Conservation (phyloP, 78 protist species). For the Cavenderia fasciculata region DNA sequence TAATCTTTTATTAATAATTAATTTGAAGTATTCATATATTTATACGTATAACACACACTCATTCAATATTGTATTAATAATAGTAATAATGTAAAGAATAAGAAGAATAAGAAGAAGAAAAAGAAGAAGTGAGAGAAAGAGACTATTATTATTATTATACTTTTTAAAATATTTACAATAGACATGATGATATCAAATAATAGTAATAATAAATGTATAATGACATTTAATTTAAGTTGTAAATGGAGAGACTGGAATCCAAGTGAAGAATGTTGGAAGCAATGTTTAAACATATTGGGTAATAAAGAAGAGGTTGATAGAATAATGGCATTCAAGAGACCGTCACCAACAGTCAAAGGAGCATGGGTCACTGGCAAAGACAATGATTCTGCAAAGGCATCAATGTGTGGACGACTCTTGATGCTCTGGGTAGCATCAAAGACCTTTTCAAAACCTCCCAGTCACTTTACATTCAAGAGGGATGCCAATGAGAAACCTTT, state of each 20-base stretch:
- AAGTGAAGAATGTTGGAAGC: not conserved
- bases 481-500: slow-evolving; percentile 19
- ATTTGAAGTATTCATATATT: no score
- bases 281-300: not conserved
- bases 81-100: no score
- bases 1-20: no score
- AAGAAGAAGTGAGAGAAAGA: no score
- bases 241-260: slow-evolving; percentile 8
- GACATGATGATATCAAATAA: no score
- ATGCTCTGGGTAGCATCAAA: not conserved
- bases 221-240: no score
- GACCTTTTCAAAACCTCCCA: not conserved
- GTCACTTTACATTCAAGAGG: slow-evolving; percentile 13
- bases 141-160: no score
- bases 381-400: slow-evolving; percentile 51
- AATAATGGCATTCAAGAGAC: slow-evolving; percentile 21
- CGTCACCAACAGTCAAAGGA: not conserved
- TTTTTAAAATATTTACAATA: no score
- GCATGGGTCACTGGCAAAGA: not conserved
- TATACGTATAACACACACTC: no score
- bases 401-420: slow-evolving; percentile 10
- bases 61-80: no score
- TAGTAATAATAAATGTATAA: no score
- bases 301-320: slow-evolving; percentile 23
- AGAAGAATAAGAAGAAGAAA: no score